phyloP scores from a whole-genome alignment of 768 basidiomycete species.

The Podaxis sp. region DNA sequence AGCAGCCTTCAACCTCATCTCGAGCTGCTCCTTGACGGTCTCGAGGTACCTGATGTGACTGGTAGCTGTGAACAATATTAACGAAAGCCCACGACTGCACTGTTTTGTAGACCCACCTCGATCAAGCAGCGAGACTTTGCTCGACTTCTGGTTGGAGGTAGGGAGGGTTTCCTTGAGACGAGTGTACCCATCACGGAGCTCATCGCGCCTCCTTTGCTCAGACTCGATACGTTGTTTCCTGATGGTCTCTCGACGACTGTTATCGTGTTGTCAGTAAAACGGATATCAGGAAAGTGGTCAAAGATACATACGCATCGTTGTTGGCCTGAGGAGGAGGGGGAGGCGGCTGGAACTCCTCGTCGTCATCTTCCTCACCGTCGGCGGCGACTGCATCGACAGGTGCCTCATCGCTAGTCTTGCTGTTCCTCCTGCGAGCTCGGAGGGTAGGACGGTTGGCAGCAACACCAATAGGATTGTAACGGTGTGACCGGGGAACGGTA shows the following conservation, averaged over 20 bases:
- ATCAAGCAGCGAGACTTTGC: slow-evolving; percentile 89
- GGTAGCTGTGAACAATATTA: slow-evolving; percentile 50
- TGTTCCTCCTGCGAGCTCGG: slow-evolving; percentile 43
- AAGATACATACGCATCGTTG: slow-evolving; percentile 38
- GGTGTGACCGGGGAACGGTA: slow-evolving; percentile 70
- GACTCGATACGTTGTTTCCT: slow-evolving; percentile 93
- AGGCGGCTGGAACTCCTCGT: slow-evolving; percentile 70
- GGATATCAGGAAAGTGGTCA: neutral
- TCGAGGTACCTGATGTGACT: slow-evolving; percentile 87
- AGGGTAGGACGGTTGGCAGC: slow-evolving; percentile 55
- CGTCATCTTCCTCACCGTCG: slow-evolving; percentile 50
- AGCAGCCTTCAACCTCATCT: slow-evolving; percentile 72
- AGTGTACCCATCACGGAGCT: slow-evolving; percentile 89
- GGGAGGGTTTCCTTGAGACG: slow-evolving; percentile 90
- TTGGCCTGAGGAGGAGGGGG: slow-evolving; percentile 48
- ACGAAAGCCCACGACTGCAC: slow-evolving; percentile 6
- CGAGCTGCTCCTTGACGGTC: slow-evolving; percentile 71
- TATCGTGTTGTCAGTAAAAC: slow-evolving; percentile 6
- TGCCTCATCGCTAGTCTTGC: slow-evolving; percentile 58
- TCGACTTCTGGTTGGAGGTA: slow-evolving; percentile 87
- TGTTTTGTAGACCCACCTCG: slow-evolving; percentile 49
- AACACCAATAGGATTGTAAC: slow-evolving; percentile 73
- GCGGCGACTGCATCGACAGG: slow-evolving; percentile 19
- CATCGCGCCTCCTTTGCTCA: slow-evolving; percentile 88
- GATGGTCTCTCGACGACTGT: slow-evolving; percentile 81